These are phyloP conservation scores for Lanzia echinophila DNA, from an alignment of 2,329 filamentous ascomycete genomes.

Conservation along the genomic window DNA sequence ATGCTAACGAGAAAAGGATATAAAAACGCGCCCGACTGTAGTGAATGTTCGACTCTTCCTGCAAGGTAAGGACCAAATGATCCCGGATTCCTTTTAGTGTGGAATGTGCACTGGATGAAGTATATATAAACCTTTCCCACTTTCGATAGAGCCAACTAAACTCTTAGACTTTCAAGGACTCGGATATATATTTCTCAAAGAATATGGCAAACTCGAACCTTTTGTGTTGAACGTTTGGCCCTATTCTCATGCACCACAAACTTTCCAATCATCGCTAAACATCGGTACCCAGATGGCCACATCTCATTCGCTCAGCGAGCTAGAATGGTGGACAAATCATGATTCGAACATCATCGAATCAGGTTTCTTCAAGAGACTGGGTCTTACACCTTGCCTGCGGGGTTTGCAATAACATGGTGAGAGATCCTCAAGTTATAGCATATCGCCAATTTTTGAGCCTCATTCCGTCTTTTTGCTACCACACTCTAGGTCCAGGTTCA, in stretches of 20 bases:
- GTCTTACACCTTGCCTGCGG: neutral
- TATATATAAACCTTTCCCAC: constrained; percentile 21
- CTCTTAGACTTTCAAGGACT: neutral
- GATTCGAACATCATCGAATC: constrained; percentile 14
- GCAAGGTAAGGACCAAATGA: constrained; percentile 16
- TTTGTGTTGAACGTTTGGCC: neutral
- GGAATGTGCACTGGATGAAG: neutral
- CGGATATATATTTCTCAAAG: neutral
- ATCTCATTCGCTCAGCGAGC: constrained; percentile 20
- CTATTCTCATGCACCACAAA: constrained; percentile 11
- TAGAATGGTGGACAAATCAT: constrained; percentile 15
- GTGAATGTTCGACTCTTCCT: constrained; percentile 10
- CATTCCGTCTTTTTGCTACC: neutral
- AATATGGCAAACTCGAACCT: neutral
- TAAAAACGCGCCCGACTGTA: constrained; percentile 14
- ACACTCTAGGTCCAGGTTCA: neutral
- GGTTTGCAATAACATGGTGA: neutral
- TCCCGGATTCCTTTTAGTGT: constrained; percentile 15
- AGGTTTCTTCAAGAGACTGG: neutral
- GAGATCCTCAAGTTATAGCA: constrained; percentile 4
- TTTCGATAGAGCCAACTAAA: neutral
- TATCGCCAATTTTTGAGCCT: constrained; percentile 4
- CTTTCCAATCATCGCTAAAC: constrained; percentile 23
- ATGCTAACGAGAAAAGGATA: constrained; percentile 15
- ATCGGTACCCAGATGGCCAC: constrained; percentile 16